Evolutionary conservation across 257 asterid genomes (phyloP).

Genomic region (Solanum etuberosum): DNA sequence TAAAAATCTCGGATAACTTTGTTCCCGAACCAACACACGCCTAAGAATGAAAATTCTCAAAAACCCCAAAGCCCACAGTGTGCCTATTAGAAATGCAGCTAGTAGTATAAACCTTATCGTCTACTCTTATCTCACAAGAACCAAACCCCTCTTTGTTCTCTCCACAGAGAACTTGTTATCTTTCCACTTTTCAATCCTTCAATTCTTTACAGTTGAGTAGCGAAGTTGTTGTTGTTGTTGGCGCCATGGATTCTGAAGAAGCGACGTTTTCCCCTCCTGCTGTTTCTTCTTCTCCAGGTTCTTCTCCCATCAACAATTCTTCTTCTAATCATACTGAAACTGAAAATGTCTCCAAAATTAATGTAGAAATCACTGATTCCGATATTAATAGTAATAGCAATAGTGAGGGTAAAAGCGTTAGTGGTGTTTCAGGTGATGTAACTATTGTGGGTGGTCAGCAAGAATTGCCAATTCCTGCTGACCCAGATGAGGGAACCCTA

Average conservation of each 20-base stretch:
- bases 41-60: background rate
- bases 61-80: background rate
- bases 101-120: background rate
- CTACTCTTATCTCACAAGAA: background rate
- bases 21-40: rapidly evolving
- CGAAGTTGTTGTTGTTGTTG: background rate
- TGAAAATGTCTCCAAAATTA: background rate
- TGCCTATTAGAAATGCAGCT: background rate
- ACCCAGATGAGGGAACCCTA: background rate
- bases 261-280: background rate
- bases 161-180: background rate
- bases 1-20: too few species aligned
- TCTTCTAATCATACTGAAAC: background rate
- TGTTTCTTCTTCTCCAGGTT: background rate
- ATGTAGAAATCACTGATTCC: background rate
- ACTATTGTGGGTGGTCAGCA: background rate
- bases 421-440: background rate
- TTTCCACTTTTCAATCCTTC: background rate
- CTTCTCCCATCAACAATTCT: background rate
- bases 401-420: background rate
- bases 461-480: background rate
- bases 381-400: background rate
- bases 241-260: background rate
- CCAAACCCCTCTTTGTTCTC: background rate
- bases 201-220: background rate